Evolutionary conservation across 108 stramenopile species (phyloP).

Genomic region (Nannochloropsis oceanica): DNA sequence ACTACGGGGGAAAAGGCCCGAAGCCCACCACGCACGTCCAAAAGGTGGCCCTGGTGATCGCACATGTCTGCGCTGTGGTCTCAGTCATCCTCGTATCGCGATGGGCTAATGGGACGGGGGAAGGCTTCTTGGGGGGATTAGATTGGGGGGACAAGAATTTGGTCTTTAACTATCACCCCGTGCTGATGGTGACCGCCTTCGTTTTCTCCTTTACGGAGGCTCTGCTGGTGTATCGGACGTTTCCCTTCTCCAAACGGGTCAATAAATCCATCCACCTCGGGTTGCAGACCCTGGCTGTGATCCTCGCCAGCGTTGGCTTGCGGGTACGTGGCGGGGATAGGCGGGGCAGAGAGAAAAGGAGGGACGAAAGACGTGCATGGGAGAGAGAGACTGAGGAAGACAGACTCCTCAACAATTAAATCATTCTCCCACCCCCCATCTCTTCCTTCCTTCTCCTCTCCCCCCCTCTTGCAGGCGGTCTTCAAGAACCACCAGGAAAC

Average conservation of each 20-base stretch:
- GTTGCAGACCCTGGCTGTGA: constrained; percentile 40
- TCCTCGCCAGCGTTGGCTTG: constrained; percentile 43
- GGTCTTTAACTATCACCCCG: constrained; percentile 64
- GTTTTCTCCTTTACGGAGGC: constrained; percentile 48
- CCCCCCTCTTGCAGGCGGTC: not conserved
- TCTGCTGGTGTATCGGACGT: constrained; percentile 41
- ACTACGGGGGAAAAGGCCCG: not conserved
- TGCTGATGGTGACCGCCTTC: constrained; percentile 52
- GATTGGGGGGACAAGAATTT: not conserved
- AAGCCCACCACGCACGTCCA: not conserved
- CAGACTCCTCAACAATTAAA: too few species aligned
- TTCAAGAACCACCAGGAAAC: constrained; percentile 50
- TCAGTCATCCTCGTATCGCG: not conserved
- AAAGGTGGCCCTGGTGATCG: not conserved
- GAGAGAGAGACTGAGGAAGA: too few species aligned
- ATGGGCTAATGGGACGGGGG: not conserved
- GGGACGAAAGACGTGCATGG: too few species aligned
- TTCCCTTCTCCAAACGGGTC: not conserved
- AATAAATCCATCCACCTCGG: constrained; percentile 42
- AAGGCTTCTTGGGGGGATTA: not conserved
- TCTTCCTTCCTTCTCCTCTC: too few species aligned
- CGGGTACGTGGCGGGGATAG: not conserved
- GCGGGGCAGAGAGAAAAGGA: too few species aligned
- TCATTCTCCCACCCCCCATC: too few species aligned
- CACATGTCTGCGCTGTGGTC: not conserved